Evolutionary conservation across 139 green algal genomes (phyloP).

Genomic region (Micromonas pusilla): DNA sequence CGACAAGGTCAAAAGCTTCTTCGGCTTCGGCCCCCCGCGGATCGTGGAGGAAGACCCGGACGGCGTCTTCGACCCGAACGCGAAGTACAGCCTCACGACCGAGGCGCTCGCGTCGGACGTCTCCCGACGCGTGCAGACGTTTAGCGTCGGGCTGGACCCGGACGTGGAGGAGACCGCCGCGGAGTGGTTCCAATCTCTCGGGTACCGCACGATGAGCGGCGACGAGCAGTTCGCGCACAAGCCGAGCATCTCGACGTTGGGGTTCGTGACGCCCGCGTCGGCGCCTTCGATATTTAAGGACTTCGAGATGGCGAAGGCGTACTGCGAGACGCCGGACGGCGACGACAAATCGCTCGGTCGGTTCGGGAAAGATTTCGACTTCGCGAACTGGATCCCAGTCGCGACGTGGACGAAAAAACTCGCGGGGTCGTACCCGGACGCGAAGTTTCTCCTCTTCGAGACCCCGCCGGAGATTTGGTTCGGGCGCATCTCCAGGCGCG

Average conservation of each 20-base stretch:
- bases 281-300: no score
- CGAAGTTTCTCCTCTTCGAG: slow-evolving; percentile 14
- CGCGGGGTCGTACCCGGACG: neutral
- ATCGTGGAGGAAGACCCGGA: no score
- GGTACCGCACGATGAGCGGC: neutral
- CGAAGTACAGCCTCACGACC: no score
- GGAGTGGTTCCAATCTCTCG: neutral
- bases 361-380: slow-evolving; percentile 3
- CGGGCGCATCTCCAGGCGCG: neutral
- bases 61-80: no score
- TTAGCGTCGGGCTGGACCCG: neutral
- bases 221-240: no score
- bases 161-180: neutral
- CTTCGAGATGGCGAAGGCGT: slow-evolving; percentile 1
- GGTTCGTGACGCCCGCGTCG: neutral
- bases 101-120: neutral
- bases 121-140: neutral
- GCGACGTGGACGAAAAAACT: neutral
- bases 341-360: neutral
- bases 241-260: neutral
- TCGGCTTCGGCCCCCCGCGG: no score
- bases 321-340: neutral
- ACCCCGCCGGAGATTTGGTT: neutral
- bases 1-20: no score
- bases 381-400: neutral